Conservation (phyloP, 768 basidiomycete genomes). For the Collybia sp. region DNA sequence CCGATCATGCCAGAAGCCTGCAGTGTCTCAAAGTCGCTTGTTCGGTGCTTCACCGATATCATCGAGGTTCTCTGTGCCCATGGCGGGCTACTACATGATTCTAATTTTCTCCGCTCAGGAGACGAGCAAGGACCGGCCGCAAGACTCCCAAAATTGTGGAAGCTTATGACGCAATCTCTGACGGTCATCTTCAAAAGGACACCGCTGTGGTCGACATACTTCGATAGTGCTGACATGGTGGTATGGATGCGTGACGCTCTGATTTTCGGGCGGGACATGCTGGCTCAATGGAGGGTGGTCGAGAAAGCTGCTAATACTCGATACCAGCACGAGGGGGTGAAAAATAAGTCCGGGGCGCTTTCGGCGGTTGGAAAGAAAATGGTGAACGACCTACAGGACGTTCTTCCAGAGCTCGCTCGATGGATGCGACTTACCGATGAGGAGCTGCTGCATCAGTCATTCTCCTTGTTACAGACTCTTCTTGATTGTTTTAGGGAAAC, state of each 20-base stretch:
- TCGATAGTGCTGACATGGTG: constrained; percentile 81
- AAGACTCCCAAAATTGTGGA: constrained; percentile 73
- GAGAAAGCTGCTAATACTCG: constrained; percentile 56
- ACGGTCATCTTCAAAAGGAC: constrained; percentile 84
- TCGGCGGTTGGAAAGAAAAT: constrained; percentile 67
- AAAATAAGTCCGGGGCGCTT: constrained; percentile 29
- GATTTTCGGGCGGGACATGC: constrained; percentile 85
- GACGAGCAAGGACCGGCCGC: constrained; percentile 43
- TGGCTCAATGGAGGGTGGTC: constrained; percentile 76
- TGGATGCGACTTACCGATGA: constrained; percentile 94
- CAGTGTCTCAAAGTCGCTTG: constrained; percentile 82
- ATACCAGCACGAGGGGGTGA: constrained; percentile 18
- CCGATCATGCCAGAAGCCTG: constrained; percentile 77
- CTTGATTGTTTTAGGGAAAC: constrained; percentile 72
- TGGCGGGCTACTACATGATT: constrained; percentile 64
- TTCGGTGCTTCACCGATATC: constrained; percentile 89
- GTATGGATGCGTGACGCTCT: constrained; percentile 98
- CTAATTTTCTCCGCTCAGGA: constrained; percentile 40
- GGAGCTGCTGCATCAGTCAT: constrained; percentile 88
- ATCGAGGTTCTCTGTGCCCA: constrained; percentile 82
- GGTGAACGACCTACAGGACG: constrained; percentile 71
- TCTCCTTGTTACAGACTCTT: constrained; percentile 74
- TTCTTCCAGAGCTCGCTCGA: constrained; percentile 71
- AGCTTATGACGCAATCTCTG: constrained; percentile 72
- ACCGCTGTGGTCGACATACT: constrained; percentile 75